These are phyloP conservation scores for Paragyromitra xinjiangensis DNA, from an alignment of 495 filamentous ascomycete genomes.

Conservation along the genomic window DNA sequence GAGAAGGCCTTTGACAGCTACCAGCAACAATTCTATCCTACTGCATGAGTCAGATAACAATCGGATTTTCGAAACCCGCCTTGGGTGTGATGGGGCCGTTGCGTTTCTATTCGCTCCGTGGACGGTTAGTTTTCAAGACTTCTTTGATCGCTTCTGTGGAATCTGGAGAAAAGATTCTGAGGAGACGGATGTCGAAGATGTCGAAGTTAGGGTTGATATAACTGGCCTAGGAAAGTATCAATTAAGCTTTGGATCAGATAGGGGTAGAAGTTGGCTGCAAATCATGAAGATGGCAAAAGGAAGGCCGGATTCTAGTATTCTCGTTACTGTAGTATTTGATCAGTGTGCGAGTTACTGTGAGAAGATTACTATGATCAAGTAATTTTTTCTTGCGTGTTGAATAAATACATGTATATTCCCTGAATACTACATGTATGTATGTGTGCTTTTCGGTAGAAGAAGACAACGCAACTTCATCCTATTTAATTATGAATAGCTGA, in stretches of 20 bases:
- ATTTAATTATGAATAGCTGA: no score
- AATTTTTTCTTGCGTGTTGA: no score
- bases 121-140: constrained; percentile 4
- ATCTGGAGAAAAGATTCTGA: constrained; percentile 6
- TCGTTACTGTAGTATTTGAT: not conserved
- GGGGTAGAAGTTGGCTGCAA: constrained; percentile 2
- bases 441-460: no score
- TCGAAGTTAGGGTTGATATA: constrained; percentile 6
- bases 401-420: no score
- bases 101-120: constrained; percentile 20
- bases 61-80: constrained; percentile 6
- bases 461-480: no score
- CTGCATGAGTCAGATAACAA: not conserved
- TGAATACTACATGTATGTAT: no score
- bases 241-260: constrained; percentile 4
- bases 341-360: not conserved
- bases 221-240: constrained; percentile 2
- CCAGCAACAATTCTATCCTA: not conserved
- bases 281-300: not conserved
- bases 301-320: not conserved
- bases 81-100: not conserved
- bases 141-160: constrained; percentile 13
- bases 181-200: not conserved
- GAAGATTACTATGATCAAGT: not conserved
- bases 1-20: no score